Evolutionary conservation across 345 rosid genomes (phyloP).

Genomic region (Leavenworthia alabamica): DNA sequence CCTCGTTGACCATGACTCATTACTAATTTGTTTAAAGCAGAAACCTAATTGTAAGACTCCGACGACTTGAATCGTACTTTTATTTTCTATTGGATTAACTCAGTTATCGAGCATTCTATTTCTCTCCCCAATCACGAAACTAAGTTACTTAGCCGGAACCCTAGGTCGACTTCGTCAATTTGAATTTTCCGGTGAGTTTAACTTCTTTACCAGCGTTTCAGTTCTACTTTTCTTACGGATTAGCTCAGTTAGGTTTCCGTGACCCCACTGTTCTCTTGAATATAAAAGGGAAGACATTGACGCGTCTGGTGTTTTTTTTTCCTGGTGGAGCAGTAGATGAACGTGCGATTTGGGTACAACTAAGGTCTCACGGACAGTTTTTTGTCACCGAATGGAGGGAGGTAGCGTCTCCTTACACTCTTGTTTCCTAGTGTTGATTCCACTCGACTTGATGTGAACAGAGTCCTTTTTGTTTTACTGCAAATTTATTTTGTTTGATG

Average conservation of each 20-base stretch:
- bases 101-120: no score
- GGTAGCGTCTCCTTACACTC: conserved; percentile 95
- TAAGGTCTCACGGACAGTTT: conserved; percentile 54
- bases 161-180: conserved; percentile 52
- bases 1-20: no score
- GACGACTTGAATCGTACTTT: no score
- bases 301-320: not conserved
- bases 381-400: conserved; percentile 98
- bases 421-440: conserved; percentile 46
- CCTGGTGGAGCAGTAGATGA: conserved; percentile 45
- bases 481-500: not conserved
- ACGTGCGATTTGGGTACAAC: conserved; percentile 45
- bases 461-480: not conserved
- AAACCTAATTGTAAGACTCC: no score
- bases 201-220: not conserved
- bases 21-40: no score
- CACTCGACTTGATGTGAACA: conserved; percentile 16
- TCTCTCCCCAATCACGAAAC: conserved; percentile 12
- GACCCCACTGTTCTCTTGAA: not conserved
- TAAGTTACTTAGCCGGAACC: conserved; percentile 61
- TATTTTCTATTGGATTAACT: no score
- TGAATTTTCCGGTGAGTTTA: conserved; percentile 45
- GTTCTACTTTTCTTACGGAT: not conserved
- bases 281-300: conserved; percentile 8
- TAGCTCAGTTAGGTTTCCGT: conserved; percentile 3